Evolutionary conservation across 176 grass and related monocot genomes (phyloP).

Genomic region (Rhynchospora breviuscula): DNA sequence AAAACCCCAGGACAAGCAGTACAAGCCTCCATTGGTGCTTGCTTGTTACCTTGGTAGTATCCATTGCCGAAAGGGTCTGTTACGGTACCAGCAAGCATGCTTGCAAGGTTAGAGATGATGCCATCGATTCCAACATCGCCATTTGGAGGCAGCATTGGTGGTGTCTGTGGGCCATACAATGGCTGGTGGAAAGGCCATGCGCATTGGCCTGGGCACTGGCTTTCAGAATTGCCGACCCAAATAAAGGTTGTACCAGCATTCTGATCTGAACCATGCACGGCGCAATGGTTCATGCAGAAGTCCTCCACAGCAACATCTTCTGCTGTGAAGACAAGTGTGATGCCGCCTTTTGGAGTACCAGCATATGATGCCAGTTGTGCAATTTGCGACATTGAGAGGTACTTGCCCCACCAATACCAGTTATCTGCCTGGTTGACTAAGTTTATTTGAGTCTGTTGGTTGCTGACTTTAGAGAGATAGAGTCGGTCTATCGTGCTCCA

Average conservation of each 20-base stretch:
- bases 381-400: conserved; percentile 40
- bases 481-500: conserved; percentile 33
- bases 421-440: conserved; percentile 41
- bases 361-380: conserved; percentile 27
- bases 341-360: conserved; percentile 20
- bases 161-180: conserved; percentile 38
- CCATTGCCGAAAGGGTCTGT: conserved; percentile 68
- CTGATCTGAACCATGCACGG: conserved; percentile 47
- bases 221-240: conserved; percentile 56
- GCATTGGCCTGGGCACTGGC: conserved; percentile 70
- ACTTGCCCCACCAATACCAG: conserved; percentile 37
- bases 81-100: conserved; percentile 47
- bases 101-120: conserved; percentile 61
- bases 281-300: conserved; percentile 55
- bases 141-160: conserved; percentile 54
- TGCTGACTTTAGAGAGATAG: conserved; percentile 24
- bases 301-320: conserved; percentile 55
- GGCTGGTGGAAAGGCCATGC: conserved; percentile 90
- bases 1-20: conserved; percentile 43
- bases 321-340: conserved; percentile 60
- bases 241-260: conserved; percentile 28
- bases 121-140: conserved; percentile 61
- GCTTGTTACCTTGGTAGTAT: conserved; percentile 55
- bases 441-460: conserved; percentile 24
- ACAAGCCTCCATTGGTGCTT: conserved; percentile 47